phyloP scores from a whole-genome alignment of 2,329 filamentous ascomycete species.

The Colletotrichum kahawae region DNA sequence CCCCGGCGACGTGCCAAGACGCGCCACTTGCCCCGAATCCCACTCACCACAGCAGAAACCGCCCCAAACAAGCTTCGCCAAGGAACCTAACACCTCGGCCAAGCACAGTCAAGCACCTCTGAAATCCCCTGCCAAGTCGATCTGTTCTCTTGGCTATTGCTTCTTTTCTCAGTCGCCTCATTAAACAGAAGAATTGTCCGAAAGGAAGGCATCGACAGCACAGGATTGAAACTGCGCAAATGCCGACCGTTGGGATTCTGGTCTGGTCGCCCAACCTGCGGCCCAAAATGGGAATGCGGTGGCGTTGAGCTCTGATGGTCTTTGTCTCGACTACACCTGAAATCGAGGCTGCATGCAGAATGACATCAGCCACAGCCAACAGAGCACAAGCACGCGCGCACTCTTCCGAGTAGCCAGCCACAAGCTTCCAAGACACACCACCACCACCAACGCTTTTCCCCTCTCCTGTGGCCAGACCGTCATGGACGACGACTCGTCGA shows the following conservation, averaged over 20 bases:
- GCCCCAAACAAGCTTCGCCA: constrained; percentile 21
- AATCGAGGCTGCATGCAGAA: neutral
- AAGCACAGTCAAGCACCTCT: neutral
- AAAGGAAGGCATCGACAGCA: neutral
- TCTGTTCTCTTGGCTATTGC: constrained; percentile 4
- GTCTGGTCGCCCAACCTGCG: neutral
- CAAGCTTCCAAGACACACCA: neutral
- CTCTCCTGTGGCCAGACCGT: neutral
- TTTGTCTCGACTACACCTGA: neutral
- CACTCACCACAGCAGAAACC: neutral
- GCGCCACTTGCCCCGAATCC: constrained; percentile 1
- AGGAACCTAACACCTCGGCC: neutral
- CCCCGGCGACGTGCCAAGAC: constrained; percentile 17
- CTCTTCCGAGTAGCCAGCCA: neutral
- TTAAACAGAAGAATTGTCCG: neutral
- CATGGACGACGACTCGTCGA: neutral
- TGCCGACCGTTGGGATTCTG: neutral
- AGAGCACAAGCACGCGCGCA: neutral
- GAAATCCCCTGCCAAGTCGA: neutral
- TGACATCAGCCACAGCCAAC: neutral
- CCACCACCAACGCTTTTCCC: neutral
- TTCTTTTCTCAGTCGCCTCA: neutral
- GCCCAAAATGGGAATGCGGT: neutral
- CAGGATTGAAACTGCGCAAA: neutral
- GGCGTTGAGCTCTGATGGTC: neutral